These are phyloP conservation scores for Lachnellula subtilissima DNA, from an alignment of 2,329 filamentous ascomycete genomes.

Conservation along the genomic window DNA sequence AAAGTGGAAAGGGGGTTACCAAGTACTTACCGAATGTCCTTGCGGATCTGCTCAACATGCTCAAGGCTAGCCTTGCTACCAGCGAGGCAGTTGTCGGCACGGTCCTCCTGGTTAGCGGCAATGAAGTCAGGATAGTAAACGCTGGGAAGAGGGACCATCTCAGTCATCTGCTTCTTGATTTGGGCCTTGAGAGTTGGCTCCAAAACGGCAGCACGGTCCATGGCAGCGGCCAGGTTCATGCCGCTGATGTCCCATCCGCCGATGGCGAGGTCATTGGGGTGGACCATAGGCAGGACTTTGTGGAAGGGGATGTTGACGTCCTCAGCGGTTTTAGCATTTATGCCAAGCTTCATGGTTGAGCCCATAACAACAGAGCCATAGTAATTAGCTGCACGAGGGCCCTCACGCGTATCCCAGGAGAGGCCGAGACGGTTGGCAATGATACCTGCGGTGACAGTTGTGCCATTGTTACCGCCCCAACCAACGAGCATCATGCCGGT, in stretches of 20 bases:
- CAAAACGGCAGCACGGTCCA: conserved; percentile 93
- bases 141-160: conserved; percentile 83
- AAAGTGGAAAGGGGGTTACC: not conserved
- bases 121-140: conserved; percentile 99
- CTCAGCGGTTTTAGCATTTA: conserved; percentile 73
- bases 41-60: conserved; percentile 88
- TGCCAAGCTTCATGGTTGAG: conserved; percentile 94
- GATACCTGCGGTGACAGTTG: conserved; percentile 94
- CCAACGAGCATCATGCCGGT: conserved; percentile 96
- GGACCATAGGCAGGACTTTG: conserved; percentile 89
- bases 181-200: conserved; percentile 89
- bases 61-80: conserved; percentile 79
- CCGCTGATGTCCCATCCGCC: conserved; percentile 97
- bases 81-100: conserved; percentile 83
- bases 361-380: conserved; percentile 97
- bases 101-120: conserved; percentile 94
- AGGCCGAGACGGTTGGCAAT: conserved; percentile 87
- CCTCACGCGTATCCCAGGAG: conserved; percentile 91
- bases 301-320: conserved; percentile 98
- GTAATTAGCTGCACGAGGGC: conserved; percentile 83
- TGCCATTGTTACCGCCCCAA: conserved; percentile 97
- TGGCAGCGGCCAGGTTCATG: conserved; percentile 82
- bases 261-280: conserved; percentile 91
- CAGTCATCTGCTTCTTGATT: conserved; percentile 88
- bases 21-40: conserved; percentile 71